Evolutionary conservation across 345 rosid genomes (phyloP).

Genomic region (Heritiera littoralis): DNA sequence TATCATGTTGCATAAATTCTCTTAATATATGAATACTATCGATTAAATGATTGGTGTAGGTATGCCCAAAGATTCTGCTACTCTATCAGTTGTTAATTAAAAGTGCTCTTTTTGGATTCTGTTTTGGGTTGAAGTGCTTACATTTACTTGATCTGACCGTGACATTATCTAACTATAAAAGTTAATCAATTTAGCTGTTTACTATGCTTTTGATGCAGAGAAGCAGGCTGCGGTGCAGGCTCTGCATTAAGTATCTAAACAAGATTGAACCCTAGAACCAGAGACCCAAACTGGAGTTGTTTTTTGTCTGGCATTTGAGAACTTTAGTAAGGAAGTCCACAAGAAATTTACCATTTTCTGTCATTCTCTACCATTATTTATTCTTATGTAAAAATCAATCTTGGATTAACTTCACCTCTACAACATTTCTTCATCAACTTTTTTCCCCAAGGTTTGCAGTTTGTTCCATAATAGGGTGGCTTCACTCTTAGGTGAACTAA

Average conservation of each 20-base stretch:
- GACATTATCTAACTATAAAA: conserved; percentile 23
- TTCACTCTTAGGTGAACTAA: conserved; percentile 39
- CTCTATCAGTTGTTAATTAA: conserved; percentile 11
- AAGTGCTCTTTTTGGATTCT: conserved; percentile 17
- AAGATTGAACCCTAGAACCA: conserved; percentile 55
- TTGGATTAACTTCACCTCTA: conserved; percentile 34
- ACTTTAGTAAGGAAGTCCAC: conserved; percentile 44
- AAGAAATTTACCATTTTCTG: conserved; percentile 6
- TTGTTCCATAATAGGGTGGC: conserved; percentile 42
- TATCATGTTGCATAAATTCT: neutral
- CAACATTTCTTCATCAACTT: conserved; percentile 33
- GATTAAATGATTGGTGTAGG: conserved; percentile 4
- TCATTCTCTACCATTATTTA: conserved; percentile 30
- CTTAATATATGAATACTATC: neutral
- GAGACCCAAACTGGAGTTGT: conserved; percentile 44
- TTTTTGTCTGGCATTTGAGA: conserved; percentile 52
- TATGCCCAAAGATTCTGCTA: neutral
- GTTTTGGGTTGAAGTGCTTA: conserved; percentile 13
- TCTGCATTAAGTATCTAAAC: conserved; percentile 63
- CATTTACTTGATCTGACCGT: conserved; percentile 26
- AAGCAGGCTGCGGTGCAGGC: conserved; percentile 56
- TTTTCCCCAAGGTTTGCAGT: conserved; percentile 47
- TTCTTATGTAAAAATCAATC: conserved; percentile 28
- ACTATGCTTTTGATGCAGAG: conserved; percentile 66
- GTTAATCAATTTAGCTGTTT: conserved; percentile 51